These are phyloP conservation scores for Quercus dentata DNA, from an alignment of 306 rosid genomes.

Conservation along the genomic window DNA sequence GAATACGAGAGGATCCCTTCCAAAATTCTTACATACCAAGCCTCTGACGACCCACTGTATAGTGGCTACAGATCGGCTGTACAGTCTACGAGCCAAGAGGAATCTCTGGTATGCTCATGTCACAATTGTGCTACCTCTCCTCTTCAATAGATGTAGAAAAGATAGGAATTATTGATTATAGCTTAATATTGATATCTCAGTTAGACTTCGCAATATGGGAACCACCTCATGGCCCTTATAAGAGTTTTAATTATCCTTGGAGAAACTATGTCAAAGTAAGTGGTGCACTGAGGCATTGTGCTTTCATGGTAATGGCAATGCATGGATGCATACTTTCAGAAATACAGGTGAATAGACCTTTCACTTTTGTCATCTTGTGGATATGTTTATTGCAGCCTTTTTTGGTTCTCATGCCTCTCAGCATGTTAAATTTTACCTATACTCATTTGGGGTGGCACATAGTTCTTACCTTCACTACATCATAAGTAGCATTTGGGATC, in stretches of 20 bases:
- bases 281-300: slow-evolving; percentile 81
- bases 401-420: neutral
- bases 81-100: slow-evolving; percentile 71
- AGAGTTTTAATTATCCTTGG: slow-evolving; percentile 64
- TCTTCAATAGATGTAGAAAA: neutral
- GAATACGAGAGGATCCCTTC: slow-evolving; percentile 72
- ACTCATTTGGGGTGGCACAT: neutral
- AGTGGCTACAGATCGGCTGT: slow-evolving; percentile 72
- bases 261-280: slow-evolving; percentile 54
- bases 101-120: slow-evolving; percentile 51
- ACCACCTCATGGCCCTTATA: slow-evolving; percentile 81
- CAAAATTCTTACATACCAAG: slow-evolving; percentile 67
- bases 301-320: slow-evolving; percentile 82
- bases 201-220: slow-evolving; percentile 77
- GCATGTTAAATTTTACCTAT: neutral
- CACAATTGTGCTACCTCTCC: neutral
- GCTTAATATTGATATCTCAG: slow-evolving; percentile 24
- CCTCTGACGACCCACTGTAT: slow-evolving; percentile 71
- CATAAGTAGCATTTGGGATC: neutral
- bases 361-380: neutral
- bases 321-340: slow-evolving; percentile 83
- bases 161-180: slow-evolving; percentile 1
- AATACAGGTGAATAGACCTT: slow-evolving; percentile 53
- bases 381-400: neutral
- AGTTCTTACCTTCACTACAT: neutral